A percentile compares a stretch with the other conserved stretches of the same genome.
phyloP scores from a whole-genome alignment of 768 basidiomycete genomes.

The Lenzites betulinus region DNA sequence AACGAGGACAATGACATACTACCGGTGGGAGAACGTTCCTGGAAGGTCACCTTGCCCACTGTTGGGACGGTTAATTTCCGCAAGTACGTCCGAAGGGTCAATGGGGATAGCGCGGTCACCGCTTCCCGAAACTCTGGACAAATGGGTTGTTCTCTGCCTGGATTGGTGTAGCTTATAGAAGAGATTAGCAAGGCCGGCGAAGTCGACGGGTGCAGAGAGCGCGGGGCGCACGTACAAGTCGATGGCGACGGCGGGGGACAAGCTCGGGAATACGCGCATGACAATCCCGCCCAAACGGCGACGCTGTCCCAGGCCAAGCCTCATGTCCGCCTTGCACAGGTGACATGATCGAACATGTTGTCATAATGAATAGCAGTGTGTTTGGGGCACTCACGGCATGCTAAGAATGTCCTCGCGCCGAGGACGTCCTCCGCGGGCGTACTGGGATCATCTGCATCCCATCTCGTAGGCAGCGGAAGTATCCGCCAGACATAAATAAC shows the following conservation, averaged over 20 bases:
- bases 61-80: conserved; percentile 5
- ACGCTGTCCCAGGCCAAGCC: conserved; percentile 1
- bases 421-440: neutral
- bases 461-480: no score
- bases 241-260: neutral
- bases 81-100: neutral
- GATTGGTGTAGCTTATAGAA: neutral
- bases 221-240: no score
- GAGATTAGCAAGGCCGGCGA: no score
- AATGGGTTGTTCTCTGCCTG: neutral
- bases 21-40: neutral
- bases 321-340: conserved; percentile 3
- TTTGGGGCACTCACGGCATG: neutral
- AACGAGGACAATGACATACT: conserved; percentile 7
- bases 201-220: neutral
- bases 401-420: neutral
- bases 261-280: neutral
- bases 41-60: neutral
- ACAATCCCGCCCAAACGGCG: conserved; percentile 6
- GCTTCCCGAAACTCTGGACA: neutral
- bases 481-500: no score
- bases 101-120: neutral
- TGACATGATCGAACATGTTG: conserved; percentile 1
- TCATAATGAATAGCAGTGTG: neutral
- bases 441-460: neutral